These are phyloP conservation scores for Leonotis leonurus DNA, from an alignment of 257 asterid species.

Conservation along the genomic window DNA sequence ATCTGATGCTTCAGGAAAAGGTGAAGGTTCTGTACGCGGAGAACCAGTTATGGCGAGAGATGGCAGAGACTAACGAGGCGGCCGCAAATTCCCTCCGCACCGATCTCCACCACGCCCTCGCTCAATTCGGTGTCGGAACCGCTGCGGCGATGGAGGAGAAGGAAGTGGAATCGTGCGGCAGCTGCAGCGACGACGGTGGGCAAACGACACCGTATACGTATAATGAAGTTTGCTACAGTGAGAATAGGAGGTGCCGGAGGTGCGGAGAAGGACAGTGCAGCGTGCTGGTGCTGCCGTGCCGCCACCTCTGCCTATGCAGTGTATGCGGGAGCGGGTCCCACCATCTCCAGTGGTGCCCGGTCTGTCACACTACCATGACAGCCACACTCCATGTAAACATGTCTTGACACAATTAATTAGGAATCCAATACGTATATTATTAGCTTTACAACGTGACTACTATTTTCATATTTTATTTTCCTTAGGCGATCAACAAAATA, in stretches of 20 bases:
- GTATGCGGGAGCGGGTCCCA: conserved; percentile 44
- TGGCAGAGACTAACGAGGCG: conserved; percentile 63
- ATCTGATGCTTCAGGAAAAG: conserved; percentile 36
- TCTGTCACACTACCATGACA: conserved; percentile 41
- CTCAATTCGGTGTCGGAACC: conserved; percentile 22
- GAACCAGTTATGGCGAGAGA: conserved; percentile 54
- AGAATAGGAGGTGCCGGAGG: conserved; percentile 31
- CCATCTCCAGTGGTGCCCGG: conserved; percentile 42
- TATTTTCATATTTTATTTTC: no score
- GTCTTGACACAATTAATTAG: background rate
- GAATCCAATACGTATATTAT: no score
- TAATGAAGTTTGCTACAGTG: background rate
- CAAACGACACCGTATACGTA: background rate
- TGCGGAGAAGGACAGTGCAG: conserved; percentile 55
- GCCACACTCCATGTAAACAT: conserved; percentile 63
- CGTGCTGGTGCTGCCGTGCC: conserved; percentile 61
- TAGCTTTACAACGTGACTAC: no score
- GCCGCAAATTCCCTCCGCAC: conserved; percentile 45
- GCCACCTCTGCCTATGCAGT: conserved; percentile 60
- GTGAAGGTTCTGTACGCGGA: conserved; percentile 32
- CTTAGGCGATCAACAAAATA: no score
- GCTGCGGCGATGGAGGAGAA: conserved; percentile 30
- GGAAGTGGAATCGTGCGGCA: conserved; percentile 56
- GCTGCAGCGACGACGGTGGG: conserved; percentile 23
- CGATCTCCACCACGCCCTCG: conserved; percentile 41